Evolutionary conservation across 768 basidiomycete species (phyloP).

Genomic region (Kwoniella sp.): DNA sequence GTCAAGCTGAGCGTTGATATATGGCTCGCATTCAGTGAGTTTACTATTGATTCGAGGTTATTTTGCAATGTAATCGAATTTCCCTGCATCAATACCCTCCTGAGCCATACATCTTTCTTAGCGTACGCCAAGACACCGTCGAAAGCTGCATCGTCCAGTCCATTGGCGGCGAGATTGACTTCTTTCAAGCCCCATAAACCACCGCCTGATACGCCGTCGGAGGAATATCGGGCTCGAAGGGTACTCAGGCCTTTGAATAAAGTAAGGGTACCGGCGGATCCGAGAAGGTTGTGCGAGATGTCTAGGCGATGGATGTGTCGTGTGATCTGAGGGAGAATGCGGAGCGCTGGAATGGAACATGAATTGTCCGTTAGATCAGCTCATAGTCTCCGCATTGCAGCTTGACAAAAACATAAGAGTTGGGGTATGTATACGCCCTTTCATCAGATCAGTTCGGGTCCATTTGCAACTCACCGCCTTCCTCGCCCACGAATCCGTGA

Average conservation of each 20-base stretch:
- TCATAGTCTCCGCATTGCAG: too few species aligned
- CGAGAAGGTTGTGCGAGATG: slow-evolving; percentile 49
- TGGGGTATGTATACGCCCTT: too few species aligned
- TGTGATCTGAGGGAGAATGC: slow-evolving; percentile 37
- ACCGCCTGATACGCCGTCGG: slow-evolving; percentile 1
- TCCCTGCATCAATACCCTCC: slow-evolving; percentile 34
- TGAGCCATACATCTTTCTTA: slow-evolving; percentile 42
- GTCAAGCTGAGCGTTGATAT: slow-evolving; percentile 35
- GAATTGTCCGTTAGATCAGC: too few species aligned
- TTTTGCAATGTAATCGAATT: slow-evolving; percentile 35
- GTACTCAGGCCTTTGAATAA: slow-evolving; percentile 39
- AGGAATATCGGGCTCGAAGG: slow-evolving; percentile 33
- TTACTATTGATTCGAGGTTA: slow-evolving; percentile 26
- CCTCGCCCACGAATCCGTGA: slow-evolving; percentile 46
- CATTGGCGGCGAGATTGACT: slow-evolving; percentile 42
- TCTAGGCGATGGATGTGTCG: slow-evolving; percentile 41
- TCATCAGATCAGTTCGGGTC: too few species aligned
- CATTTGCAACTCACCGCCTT: slow-evolving; percentile 38
- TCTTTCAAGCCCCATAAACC: slow-evolving; percentile 43
- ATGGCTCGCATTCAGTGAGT: slow-evolving; percentile 36
- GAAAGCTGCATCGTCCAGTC: slow-evolving; percentile 35
- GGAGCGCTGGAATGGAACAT: slow-evolving; percentile 36
- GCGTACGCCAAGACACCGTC: slow-evolving; percentile 39
- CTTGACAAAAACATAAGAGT: too few species aligned
- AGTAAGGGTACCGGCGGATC: slow-evolving; percentile 28